Percentiles rank a stretch among this genome's conserved stretches.
Conservation (phyloP, 495 filamentous ascomycete species). For the Neurospora pannonica region DNA sequence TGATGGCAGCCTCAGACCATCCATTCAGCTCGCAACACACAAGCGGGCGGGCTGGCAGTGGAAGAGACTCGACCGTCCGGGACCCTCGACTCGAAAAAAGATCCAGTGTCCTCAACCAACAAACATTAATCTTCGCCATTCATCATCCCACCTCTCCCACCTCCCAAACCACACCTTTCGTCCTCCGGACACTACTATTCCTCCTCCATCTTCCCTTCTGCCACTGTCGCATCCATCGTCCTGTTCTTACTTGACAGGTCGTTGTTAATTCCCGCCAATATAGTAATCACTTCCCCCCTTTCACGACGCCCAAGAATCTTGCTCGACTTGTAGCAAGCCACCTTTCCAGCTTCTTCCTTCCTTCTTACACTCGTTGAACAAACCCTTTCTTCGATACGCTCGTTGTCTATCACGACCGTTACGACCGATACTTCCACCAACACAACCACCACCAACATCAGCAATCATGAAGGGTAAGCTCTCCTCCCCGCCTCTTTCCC, state of each 20-base stretch:
- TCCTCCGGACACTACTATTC: neutral
- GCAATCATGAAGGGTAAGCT: slow-evolving; percentile 45
- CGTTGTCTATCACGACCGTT: slow-evolving; percentile 3
- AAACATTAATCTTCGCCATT: neutral
- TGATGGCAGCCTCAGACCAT: neutral
- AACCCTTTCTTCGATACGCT: slow-evolving; percentile 6
- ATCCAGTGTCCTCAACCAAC: slow-evolving; percentile 7
- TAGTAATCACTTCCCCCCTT: neutral
- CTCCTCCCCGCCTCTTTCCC: neutral
- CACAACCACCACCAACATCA: slow-evolving; percentile 9
- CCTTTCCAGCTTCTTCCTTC: slow-evolving; percentile 7
- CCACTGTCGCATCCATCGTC: neutral
- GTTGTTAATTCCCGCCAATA: neutral
- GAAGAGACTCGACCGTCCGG: neutral
- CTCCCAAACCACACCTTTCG: neutral
- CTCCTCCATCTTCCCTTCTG: neutral
- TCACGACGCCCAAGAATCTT: neutral
- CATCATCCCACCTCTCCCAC: neutral
- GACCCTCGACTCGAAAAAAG: slow-evolving; percentile 2
- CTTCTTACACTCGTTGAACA: slow-evolving; percentile 27
- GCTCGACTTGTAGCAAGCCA: neutral
- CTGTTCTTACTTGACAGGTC: neutral
- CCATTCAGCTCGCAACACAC: neutral
- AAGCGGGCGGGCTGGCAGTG: neutral
- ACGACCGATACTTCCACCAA: neutral